These are phyloP conservation scores for Cetradonia linearis DNA, from an alignment of 495 filamentous ascomycete genomes.

Conservation along the genomic window DNA sequence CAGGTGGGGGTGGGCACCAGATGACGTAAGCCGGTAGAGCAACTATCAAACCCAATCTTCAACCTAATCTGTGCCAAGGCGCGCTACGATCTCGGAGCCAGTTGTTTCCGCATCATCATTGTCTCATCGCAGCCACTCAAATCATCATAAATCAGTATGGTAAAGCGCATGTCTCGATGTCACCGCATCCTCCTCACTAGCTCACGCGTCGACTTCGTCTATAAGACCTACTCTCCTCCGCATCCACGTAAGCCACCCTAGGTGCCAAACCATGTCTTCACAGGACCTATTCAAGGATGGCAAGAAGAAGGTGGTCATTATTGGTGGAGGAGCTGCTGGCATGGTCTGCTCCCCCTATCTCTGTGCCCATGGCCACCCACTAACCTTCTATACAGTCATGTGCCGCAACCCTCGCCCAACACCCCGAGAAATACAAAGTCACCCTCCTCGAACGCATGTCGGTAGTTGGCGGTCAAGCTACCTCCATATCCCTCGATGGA, in stretches of 20 bases:
- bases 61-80: conserved; percentile 1
- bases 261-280: conserved; percentile 9
- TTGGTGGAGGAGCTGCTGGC: conserved; percentile 57
- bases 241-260: neutral
- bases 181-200: neutral
- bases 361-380: neutral
- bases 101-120: conserved; percentile 8
- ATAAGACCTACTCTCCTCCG: neutral
- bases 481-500: conserved; percentile 62
- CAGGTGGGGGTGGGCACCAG: too few species aligned
- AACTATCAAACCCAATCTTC: conserved; percentile 6
- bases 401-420: conserved; percentile 60
- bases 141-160: neutral
- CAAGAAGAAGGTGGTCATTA: conserved; percentile 46
- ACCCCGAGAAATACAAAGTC: conserved; percentile 63
- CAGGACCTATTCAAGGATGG: conserved; percentile 18
- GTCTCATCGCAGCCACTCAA: neutral
- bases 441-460: conserved; percentile 59
- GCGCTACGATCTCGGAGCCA: neutral
- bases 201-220: neutral
- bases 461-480: conserved; percentile 72
- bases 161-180: conserved; percentile 4
- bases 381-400: conserved; percentile 44
- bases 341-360: conserved; percentile 33
- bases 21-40: too few species aligned